phyloP scores from a whole-genome alignment of 345 rosid genomes.

The Citrus mangshanensis region DNA sequence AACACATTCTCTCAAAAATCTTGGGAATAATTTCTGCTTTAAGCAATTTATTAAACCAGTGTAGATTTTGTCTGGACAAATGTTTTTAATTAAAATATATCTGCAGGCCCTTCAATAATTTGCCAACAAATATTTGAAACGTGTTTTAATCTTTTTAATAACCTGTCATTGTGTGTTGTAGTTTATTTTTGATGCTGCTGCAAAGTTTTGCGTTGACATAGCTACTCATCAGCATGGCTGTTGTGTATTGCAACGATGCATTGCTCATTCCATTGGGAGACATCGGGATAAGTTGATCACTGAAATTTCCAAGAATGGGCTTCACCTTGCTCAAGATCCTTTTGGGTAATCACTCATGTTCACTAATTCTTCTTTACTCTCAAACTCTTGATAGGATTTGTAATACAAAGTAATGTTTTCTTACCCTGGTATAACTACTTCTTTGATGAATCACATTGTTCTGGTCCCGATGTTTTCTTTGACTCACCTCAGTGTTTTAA shows the following conservation, averaged over 20 bases:
- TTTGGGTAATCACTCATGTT: constrained; percentile 47
- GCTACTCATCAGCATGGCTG: constrained; percentile 79
- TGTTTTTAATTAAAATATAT: background rate
- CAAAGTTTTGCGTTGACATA: constrained; percentile 55
- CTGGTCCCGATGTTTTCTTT: background rate
- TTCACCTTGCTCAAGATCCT: constrained; percentile 68
- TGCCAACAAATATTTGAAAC: background rate
- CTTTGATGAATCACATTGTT: background rate
- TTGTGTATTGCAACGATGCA: constrained; percentile 67
- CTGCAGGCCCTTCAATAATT: background rate
- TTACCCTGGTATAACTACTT: background rate
- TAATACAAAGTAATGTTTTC: background rate
- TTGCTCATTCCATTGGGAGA: constrained; percentile 46
- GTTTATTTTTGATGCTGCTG: constrained; percentile 68
- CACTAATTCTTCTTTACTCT: background rate
- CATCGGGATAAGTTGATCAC: constrained; percentile 44
- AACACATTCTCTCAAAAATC: background rate
- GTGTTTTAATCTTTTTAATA: background rate
- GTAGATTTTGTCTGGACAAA: background rate
- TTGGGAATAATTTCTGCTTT: background rate
- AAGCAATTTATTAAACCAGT: background rate
- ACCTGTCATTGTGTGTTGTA: constrained; percentile 22
- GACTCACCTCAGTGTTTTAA: background rate
- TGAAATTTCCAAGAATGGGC: constrained; percentile 50
- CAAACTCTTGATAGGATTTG: background rate